Evolutionary conservation across 192 early-diverging fungal genomes (phyloP), one percentile per base, ranked within the genome.

Genomic region (Helicostylum pulchrum): DNA sequence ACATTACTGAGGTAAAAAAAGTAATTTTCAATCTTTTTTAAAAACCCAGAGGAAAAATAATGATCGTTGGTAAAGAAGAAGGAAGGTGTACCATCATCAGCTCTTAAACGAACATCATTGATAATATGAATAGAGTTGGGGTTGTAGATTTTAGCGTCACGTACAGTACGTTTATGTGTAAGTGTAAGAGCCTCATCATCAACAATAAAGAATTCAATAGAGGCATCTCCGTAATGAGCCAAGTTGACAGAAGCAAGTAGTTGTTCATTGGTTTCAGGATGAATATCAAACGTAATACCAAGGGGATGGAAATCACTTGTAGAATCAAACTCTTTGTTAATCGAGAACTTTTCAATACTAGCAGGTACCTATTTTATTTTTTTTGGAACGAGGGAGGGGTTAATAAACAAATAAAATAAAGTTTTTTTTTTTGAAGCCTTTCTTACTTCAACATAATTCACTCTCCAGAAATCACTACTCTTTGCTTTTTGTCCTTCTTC

Each of bases 101-200:
- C 26, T n/a, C 49, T 56, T 30, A 62, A 63, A 15, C 51, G 47
- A 19, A 48, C 17, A 15, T 70, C 57, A 8, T 53, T 14, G 3
- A 75, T 15, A 3, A 66, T 32, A 14, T 66, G 58, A 19, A 75
- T 34, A 19, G 63, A 65, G 26, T 75, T 75, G 43, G 73, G 73
- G 0, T 62, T 21, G 51, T 62, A 45, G 7, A 75, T 23, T 5
- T 42, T 9, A 15, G 48, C 34, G 17, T 54, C 17, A 15, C 53
- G 45, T 15, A 75, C 70, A 5, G 63, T 61, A 9, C 59, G 46
- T 11, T 53, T 19, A 39, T 69, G 57, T 17, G 21, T 14, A 44
- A 74, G 49, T 0, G 15, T 19, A 10, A 42, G 12, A 10, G 11
- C 9, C 19, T 26, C 9, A 7, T 23, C 43, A 45, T 23, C 57